Conservation (phyloP, 805 yeast genomes). For the Candida broadrunensis region DNA sequence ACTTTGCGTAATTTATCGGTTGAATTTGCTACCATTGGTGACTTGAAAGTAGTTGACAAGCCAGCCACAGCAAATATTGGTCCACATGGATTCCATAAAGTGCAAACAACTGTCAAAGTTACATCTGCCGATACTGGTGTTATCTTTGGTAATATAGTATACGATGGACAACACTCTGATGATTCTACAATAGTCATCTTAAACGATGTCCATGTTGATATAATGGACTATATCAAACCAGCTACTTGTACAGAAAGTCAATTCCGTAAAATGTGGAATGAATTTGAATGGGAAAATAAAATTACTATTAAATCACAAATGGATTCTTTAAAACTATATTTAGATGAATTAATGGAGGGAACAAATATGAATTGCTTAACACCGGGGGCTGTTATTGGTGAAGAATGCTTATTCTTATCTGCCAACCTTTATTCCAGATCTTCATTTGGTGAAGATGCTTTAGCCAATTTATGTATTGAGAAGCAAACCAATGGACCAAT, state of each 20-base stretch:
- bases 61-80: constrained; percentile 89
- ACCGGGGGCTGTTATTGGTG: constrained; percentile 86
- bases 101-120: constrained; percentile 87
- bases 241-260: constrained; percentile 84
- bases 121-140: constrained; percentile 98
- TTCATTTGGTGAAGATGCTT: constrained; percentile 95
- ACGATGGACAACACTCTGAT: constrained; percentile 92
- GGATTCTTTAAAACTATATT: constrained; percentile 67
- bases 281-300: constrained; percentile 99
- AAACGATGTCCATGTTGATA: constrained; percentile 92
- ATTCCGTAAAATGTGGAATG: constrained; percentile 98
- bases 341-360: constrained; percentile 70
- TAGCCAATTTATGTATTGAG: constrained; percentile 94
- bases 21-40: constrained; percentile 95
- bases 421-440: constrained; percentile 92
- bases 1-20: constrained; percentile 89
- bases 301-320: constrained; percentile 77
- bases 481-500: constrained; percentile 70
- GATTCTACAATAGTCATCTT: constrained; percentile 87
- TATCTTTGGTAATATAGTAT: constrained; percentile 93
- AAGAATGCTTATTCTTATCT: constrained; percentile 85
- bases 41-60: constrained; percentile 87
- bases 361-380: constrained; percentile 95
- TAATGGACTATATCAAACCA: constrained; percentile 96
- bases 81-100: constrained; percentile 94